A percentile compares a stretch with the other conserved stretches of the same genome.
Conservation (phyloP, 371 early-diverging fungal genomes). For the Blakeslea trispora region DNA sequence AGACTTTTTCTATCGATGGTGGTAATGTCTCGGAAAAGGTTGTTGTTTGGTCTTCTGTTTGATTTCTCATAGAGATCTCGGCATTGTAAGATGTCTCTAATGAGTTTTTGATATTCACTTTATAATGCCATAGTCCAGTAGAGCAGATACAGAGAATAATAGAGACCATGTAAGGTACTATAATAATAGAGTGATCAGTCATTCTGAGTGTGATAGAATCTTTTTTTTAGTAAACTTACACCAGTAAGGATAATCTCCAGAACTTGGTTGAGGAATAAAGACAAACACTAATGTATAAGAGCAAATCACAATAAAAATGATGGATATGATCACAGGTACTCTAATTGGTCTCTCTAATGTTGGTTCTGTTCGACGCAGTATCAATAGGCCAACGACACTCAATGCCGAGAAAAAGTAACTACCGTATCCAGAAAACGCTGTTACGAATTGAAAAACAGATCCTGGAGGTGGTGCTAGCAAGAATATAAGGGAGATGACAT, state of each 20-base stretch:
- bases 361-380: constrained; percentile 25
- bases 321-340: constrained; percentile 16
- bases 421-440: constrained; percentile 26
- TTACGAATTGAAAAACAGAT: constrained; percentile 24
- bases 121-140: constrained; percentile 24
- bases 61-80: constrained; percentile 12
- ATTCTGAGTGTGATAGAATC: too few relatives aligned
- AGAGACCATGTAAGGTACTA: constrained; percentile 28
- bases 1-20: neutral
- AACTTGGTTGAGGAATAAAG: constrained; percentile 20
- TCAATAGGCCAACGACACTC: constrained; percentile 22
- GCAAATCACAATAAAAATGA: constrained; percentile 24
- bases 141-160: constrained; percentile 18
- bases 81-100: constrained; percentile 26
- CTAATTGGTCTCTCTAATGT: constrained; percentile 24
- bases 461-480: constrained; percentile 31
- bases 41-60: constrained; percentile 12
- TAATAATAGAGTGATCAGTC: too few relatives aligned
- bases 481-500: constrained; percentile 21
- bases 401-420: constrained; percentile 25
- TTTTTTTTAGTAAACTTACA: constrained; percentile 12
- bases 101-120: constrained; percentile 16
- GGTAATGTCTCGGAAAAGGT: constrained; percentile 16
- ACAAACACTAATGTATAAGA: constrained; percentile 26
- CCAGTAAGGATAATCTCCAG: constrained; percentile 25